A percentile compares a stretch with the other conserved stretches of the same genome.
Conservation (phyloP, 139 green algal species). For the Pleodorina starrii region DNA sequence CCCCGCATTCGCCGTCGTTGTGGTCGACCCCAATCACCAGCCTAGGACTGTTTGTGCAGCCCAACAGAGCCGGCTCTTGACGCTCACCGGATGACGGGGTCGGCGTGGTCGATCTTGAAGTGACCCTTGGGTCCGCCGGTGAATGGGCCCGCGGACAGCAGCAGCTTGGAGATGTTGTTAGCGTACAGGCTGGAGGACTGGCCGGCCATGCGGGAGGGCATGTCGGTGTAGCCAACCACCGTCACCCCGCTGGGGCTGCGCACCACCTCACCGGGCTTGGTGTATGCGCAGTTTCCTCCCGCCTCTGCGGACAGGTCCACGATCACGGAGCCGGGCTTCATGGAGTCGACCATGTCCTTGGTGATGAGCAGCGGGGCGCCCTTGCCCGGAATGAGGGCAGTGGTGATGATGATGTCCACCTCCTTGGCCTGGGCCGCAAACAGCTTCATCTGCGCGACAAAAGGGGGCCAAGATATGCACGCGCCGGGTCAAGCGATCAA, state of each 20-base stretch:
- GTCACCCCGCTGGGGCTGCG: constrained; percentile 74
- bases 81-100: constrained; percentile 77
- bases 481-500: too few relatives aligned
- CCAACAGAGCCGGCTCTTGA: too few relatives aligned
- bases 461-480: background rate
- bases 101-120: constrained; percentile 87
- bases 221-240: constrained; percentile 90
- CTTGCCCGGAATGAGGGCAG: constrained; percentile 87
- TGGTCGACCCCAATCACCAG: too few relatives aligned
- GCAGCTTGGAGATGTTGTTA: constrained; percentile 94
- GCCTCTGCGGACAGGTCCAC: constrained; percentile 92
- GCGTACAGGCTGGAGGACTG: constrained; percentile 88
- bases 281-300: constrained; percentile 73
- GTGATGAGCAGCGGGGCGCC: constrained; percentile 88
- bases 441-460: constrained; percentile 67
- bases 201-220: constrained; percentile 87
- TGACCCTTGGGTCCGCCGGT: constrained; percentile 76
- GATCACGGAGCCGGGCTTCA: constrained; percentile 85
- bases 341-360: constrained; percentile 85
- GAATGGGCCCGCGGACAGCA: constrained; percentile 88
- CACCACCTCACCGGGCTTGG: constrained; percentile 49
- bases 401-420: constrained; percentile 95
- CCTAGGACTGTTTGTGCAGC: too few relatives aligned
- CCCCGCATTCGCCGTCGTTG: too few relatives aligned
- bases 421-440: constrained; percentile 82